phyloP scores from a whole-genome alignment of 106 monocot genomes.

The Ottelia alismoides region DNA sequence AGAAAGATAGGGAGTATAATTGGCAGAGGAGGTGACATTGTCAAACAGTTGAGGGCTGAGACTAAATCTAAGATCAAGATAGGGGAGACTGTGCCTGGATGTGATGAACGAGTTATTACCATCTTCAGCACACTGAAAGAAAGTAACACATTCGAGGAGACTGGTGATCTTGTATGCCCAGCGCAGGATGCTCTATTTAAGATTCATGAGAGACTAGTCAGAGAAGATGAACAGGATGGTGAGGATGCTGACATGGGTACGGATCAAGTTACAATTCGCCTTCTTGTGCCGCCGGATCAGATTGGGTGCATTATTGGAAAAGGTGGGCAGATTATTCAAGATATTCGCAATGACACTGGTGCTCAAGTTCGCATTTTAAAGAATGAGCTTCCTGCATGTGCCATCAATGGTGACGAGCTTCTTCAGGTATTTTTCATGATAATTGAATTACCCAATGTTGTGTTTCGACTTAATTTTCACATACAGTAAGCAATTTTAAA shows the following conservation, averaged over 20 bases:
- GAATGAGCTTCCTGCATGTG: no score
- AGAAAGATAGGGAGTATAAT: conserved; percentile 88
- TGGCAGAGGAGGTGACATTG: conserved; percentile 95
- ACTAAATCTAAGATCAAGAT: conserved; percentile 80
- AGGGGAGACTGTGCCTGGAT: conserved; percentile 63
- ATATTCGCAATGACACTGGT: no score
- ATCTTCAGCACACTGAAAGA: conserved; percentile 69
- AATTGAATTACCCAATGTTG: no score
- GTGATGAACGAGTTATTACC: conserved; percentile 82
- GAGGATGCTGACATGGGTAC: conserved; percentile 38
- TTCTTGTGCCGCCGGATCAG: conserved; percentile 92
- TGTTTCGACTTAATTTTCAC: no score
- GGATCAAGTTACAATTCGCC: conserved; percentile 57
- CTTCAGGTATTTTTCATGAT: conserved; percentile 90
- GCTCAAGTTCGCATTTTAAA: no score
- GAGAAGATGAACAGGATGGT: conserved; percentile 37
- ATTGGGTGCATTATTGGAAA: conserved; percentile 98
- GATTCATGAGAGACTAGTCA: conserved; percentile 64
- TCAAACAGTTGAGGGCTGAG: conserved; percentile 86
- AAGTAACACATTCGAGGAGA: conserved; percentile 46
- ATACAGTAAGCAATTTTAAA: no score
- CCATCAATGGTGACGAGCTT: no score
- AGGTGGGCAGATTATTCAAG: no score
- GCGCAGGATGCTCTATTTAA: conserved; percentile 93
- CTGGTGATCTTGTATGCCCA: conserved; percentile 53